Conservation (phyloP, 768 basidiomycete species). For the Hydnomerulius pinastri region DNA sequence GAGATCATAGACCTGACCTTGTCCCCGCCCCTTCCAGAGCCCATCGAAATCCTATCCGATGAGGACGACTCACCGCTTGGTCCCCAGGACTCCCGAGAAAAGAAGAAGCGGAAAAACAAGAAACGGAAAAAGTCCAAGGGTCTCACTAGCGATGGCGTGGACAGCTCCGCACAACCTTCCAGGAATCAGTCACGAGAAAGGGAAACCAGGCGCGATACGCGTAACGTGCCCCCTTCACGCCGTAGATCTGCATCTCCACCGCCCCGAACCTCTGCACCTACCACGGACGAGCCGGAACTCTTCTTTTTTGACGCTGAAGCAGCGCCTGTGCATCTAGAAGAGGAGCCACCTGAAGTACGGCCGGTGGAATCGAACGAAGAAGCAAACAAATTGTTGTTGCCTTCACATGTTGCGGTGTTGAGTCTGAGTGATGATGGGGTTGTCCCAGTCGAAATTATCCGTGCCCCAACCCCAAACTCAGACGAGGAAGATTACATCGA, state of each 20-base stretch:
- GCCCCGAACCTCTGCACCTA: conserved; percentile 19
- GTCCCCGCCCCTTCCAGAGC: conserved; percentile 26
- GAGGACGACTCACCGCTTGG: conserved; percentile 9
- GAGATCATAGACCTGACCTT: conserved; percentile 37
- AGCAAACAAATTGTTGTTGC: conserved; percentile 49
- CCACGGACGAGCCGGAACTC: conserved; percentile 21
- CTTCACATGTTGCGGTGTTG: conserved; percentile 68
- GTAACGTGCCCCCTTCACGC: conserved; percentile 16
- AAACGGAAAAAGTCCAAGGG: conserved; percentile 27
- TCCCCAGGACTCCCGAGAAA: conserved; percentile 11
- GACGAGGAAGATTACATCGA: conserved; percentile 73
- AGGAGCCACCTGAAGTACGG: conserved; percentile 8
- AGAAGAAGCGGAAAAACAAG: conserved; percentile 28
- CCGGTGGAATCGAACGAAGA: conserved; percentile 20
- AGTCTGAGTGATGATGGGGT: conserved; percentile 29
- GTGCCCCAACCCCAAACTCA: conserved; percentile 40
- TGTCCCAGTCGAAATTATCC: conserved; percentile 48
- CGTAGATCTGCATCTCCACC: conserved; percentile 45
- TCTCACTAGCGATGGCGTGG: conserved; percentile 10
- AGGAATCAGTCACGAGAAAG: conserved; percentile 20
- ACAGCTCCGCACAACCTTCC: conserved; percentile 19
- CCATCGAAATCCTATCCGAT: conserved; percentile 35
- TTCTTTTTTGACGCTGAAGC: conserved; percentile 57
- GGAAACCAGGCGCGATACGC: conserved; percentile 4
- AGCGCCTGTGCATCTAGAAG: conserved; percentile 32